Base-by-base conservation (phyloP, 768 basidiomycete species). In the Boletus fagicola region DNA sequence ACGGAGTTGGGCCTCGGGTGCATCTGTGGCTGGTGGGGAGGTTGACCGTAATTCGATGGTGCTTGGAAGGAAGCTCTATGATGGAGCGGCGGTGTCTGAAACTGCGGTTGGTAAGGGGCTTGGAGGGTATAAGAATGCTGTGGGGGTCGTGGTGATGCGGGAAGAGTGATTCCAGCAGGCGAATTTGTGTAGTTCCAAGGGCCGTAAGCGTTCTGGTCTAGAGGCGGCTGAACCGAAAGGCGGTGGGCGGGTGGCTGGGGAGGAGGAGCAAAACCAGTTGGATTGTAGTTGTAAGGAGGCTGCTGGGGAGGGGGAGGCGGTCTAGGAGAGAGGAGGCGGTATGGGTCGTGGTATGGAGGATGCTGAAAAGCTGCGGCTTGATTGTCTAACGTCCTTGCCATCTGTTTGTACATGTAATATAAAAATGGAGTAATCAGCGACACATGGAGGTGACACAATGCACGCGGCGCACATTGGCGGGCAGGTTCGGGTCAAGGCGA, bases 381-480 rank as follows among this genome's bases (percentile, higher is more conserved):
- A 49, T 80, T 78, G 65, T 89, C 86, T 13, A 89, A 71, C 16
- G 76, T 78, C 59, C 79, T 77, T 11, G 87, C 84, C 81, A 88
- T 88, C 86, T 88, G 68, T 54, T 68, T 60, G 61, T 49, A 65
- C 60, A 64, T 68, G 64, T 68, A 67, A 68, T 57, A 69, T 51
- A 49, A 61, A 61, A 53, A 62, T 54, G 46, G 60, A 58, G 56
- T 62, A 43, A 60, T 66, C 54, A 54, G 58, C 53, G 35, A 55
- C 49, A 40, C 30, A 55, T 46, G 50, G 48, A 49, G 54, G 57
- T 51, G 58, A 59, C 59, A 59, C 18, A 26, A 50, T 42, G 58
- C 63, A 53, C 52, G 62, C 53, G n/a, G 77, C 81, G 68, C 67
- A 86, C 88, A 65, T 87, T 85, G 33, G 80, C 78, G 20, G 86